These are phyloP conservation scores for Rauvolfia tetraphylla DNA, from an alignment of 257 asterid species.

Conservation along the genomic window DNA sequence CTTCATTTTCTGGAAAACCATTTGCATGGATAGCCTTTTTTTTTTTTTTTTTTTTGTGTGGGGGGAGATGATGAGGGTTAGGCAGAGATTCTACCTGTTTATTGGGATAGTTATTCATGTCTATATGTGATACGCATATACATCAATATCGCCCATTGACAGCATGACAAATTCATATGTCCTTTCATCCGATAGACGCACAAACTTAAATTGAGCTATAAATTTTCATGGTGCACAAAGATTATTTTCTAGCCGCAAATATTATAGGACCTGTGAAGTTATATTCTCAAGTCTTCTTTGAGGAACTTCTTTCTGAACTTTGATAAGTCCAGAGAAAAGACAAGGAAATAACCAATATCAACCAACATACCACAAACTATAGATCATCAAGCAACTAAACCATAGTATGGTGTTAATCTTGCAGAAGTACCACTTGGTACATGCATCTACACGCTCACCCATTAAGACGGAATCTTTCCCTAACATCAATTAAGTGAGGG, in stretches of 20 bases:
- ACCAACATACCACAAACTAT: not conserved
- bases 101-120: not conserved
- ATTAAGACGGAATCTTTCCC: constrained; percentile 82
- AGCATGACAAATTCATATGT: not conserved
- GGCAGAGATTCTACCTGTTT: no score
- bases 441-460: constrained; percentile 37
- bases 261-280: not conserved
- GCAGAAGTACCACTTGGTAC: not conserved
- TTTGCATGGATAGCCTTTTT: not conserved
- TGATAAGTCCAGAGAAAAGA: not conserved
- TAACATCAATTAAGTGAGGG: constrained; percentile 89
- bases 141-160: not conserved
- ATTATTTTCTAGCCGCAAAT: not conserved
- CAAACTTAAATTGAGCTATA: not conserved
- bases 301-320: not conserved
- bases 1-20: not conserved
- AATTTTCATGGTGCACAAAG: not conserved
- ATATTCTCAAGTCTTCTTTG: not conserved
- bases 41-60: no score
- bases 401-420: not conserved
- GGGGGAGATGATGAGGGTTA: no score
- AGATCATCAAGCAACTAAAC: not conserved
- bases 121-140: not conserved
- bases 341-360: not conserved
- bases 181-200: not conserved